These are phyloP conservation scores for Trichoderma gracile DNA, from an alignment of 2,329 filamentous ascomycete genomes.

Conservation along the genomic window DNA sequence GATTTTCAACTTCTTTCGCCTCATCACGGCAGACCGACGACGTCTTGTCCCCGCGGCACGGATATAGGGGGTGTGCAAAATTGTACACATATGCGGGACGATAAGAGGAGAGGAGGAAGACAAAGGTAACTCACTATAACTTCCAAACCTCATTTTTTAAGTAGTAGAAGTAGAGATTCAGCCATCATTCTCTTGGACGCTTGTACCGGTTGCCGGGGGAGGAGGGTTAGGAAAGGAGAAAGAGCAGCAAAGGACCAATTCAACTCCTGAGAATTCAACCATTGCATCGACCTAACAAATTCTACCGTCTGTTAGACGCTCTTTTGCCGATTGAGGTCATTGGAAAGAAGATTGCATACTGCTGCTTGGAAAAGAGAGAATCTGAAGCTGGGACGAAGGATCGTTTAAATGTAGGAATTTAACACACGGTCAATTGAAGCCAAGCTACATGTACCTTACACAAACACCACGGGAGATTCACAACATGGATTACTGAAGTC, in stretches of 20 bases:
- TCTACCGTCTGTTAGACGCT: no score
- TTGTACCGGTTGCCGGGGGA: no score
- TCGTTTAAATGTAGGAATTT: neutral
- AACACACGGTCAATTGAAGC: neutral
- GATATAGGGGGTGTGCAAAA: neutral
- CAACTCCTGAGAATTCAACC: no score
- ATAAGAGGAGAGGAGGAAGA: neutral
- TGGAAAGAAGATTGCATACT: neutral
- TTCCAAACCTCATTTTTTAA: no score
- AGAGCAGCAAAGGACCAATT: no score
- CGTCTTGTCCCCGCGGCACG: neutral
- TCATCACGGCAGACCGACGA: slow-evolving; percentile 30
- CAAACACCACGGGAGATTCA: neutral
- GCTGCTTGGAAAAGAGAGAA: neutral
- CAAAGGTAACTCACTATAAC: no score
- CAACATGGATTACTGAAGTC: neutral
- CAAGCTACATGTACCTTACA: neutral
- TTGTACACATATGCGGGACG: neutral
- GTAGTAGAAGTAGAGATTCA: no score
- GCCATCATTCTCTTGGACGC: no score
- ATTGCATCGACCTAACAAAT: no score
- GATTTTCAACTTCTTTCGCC: slow-evolving; percentile 33
- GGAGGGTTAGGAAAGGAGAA: no score
- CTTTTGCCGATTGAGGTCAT: no score
- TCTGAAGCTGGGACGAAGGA: neutral